These are phyloP conservation scores for Physcomitrellopsis africana DNA, from an alignment of 225 moss, liverwort and hornwort species.

Conservation along the genomic window DNA sequence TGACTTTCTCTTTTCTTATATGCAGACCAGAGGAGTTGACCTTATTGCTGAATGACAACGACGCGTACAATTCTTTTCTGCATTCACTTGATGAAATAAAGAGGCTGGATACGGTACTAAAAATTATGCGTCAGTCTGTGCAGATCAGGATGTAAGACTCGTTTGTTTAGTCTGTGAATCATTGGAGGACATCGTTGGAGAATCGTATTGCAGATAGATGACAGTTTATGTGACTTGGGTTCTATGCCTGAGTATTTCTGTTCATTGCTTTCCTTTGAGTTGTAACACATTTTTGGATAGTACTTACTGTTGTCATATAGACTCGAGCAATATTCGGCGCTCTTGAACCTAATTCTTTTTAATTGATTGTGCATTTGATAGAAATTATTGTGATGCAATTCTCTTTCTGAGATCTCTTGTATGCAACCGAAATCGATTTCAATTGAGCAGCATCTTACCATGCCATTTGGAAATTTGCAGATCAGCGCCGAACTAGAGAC, in stretches of 20 bases:
- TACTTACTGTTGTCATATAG: background rate
- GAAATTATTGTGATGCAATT: background rate
- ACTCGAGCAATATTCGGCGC: background rate
- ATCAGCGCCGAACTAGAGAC: slow-evolving; percentile 79
- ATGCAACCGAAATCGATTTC: background rate
- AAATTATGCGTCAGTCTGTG: slow-evolving; percentile 6
- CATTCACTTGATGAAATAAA: slow-evolving; percentile 91
- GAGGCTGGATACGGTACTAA: slow-evolving; percentile 68
- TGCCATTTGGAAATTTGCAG: slow-evolving; percentile 48
- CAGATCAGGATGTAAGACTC: background rate
- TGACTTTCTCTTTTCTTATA: background rate
- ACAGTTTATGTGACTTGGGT: background rate
- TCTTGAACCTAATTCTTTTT: background rate
- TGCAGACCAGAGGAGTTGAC: slow-evolving; percentile 68
- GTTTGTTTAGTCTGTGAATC: background rate
- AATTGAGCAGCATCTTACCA: slow-evolving; percentile 11
- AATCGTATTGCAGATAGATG: slow-evolving; percentile 6
- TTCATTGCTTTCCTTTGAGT: background rate
- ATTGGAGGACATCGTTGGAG: slow-evolving; percentile 16
- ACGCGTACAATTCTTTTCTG: slow-evolving; percentile 75
- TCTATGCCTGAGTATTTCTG: background rate
- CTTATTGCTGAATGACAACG: slow-evolving; percentile 72
- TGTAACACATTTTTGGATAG: background rate
- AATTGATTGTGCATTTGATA: background rate
- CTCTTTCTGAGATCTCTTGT: slow-evolving; percentile 12